Evolutionary conservation across 805 yeast genomes (phyloP).

Genomic region (Sporopachydermia quercuum): DNA sequence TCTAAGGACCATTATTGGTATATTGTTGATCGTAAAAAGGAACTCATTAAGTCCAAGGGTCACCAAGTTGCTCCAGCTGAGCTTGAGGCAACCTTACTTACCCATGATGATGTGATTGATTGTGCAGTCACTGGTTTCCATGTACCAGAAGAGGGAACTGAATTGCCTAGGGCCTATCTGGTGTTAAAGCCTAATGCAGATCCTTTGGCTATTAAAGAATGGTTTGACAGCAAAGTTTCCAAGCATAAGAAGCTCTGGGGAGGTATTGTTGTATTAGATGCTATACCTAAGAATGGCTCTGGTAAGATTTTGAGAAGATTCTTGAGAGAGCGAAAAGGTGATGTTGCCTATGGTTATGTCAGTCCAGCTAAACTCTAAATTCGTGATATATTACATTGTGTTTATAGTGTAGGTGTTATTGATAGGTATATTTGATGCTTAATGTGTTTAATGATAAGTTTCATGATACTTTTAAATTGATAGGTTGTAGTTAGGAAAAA

Average conservation of each 20-base stretch:
- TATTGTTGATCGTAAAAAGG: slow-evolving; percentile 50
- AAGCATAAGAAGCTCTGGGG: slow-evolving; percentile 24
- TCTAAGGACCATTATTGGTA: slow-evolving; percentile 22
- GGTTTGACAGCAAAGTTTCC: slow-evolving; percentile 23
- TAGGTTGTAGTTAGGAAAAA: no score
- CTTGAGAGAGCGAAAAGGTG: slow-evolving; percentile 40
- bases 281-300: slow-evolving; percentile 85
- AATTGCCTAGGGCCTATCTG: slow-evolving; percentile 22
- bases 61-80: slow-evolving; percentile 93
- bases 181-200: slow-evolving; percentile 13
- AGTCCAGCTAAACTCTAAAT: neutral
- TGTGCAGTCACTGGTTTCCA: slow-evolving; percentile 74
- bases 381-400: no score
- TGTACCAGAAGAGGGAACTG: slow-evolving; percentile 72
- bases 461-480: no score
- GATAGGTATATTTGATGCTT: no score
- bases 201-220: slow-evolving; percentile 13
- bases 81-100: slow-evolving; percentile 70
- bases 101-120: slow-evolving; percentile 67
- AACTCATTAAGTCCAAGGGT: slow-evolving; percentile 54
- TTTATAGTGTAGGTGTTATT: no score
- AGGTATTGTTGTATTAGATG: slow-evolving; percentile 53
- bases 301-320: slow-evolving; percentile 92
- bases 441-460: no score
- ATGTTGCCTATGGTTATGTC: slow-evolving; percentile 8